phyloP scores from a whole-genome alignment of 169 alveolate species.

The Eimeria praecox region DNA sequence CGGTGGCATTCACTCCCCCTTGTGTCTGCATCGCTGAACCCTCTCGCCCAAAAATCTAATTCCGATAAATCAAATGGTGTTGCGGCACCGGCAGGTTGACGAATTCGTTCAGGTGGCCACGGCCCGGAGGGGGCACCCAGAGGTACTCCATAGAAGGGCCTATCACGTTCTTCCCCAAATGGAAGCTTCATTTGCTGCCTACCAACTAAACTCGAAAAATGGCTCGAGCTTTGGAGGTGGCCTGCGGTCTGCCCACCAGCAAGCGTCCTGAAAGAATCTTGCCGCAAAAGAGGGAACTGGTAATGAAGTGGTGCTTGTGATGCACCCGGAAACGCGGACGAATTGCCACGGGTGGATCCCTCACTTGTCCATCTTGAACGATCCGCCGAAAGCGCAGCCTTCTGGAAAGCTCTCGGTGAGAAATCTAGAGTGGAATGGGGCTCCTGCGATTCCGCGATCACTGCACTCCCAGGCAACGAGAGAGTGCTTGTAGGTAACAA shows the following conservation, averaged over 20 bases:
- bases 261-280: neutral
- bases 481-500: neutral
- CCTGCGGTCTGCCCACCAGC: neutral
- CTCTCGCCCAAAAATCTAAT: neutral
- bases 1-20: neutral
- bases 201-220: neutral
- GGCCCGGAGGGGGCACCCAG: conserved; percentile 7
- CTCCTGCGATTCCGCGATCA: no score
- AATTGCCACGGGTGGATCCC: neutral
- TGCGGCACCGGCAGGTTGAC: neutral
- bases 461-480: neutral
- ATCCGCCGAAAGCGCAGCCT: neutral
- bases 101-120: conserved; percentile 7
- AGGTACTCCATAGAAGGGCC: conserved; percentile 14
- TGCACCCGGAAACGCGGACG: neutral
- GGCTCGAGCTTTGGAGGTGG: neutral
- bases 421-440: neutral
- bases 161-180: neutral
- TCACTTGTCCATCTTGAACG: neutral
- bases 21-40: neutral
- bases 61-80: neutral
- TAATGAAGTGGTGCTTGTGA: neutral
- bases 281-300: neutral
- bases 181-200: neutral
- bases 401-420: neutral